These are phyloP conservation scores for Scytalidium lignicola DNA, from an alignment of 2,329 filamentous ascomycete species.

Conservation along the genomic window DNA sequence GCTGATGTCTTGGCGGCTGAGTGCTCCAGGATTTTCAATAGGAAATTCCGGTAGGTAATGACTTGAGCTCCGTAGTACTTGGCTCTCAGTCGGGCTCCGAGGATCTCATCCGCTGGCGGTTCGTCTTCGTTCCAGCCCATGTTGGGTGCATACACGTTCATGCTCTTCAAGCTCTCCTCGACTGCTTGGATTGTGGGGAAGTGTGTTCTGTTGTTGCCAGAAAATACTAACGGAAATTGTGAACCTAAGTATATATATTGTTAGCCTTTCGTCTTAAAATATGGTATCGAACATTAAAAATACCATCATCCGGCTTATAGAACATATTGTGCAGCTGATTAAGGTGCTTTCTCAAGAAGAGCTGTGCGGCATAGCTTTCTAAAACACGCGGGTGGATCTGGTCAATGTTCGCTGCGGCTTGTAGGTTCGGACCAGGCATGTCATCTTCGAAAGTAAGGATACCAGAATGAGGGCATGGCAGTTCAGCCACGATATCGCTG, in stretches of 20 bases:
- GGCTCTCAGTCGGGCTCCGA: constrained; percentile 76
- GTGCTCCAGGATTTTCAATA: constrained; percentile 47
- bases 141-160: constrained; percentile 41
- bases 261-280: too few species aligned
- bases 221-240: constrained; percentile 13
- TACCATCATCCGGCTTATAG: constrained; percentile 24
- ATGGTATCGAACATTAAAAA: not conserved
- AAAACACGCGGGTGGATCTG: constrained; percentile 45
- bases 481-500: constrained; percentile 87
- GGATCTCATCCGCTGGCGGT: constrained; percentile 67
- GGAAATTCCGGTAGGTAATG: constrained; percentile 79
- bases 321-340: constrained; percentile 53
- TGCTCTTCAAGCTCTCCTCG: constrained; percentile 33
- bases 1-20: constrained; percentile 21
- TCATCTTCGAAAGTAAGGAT: constrained; percentile 57
- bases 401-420: constrained; percentile 35
- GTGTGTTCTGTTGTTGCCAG: constrained; percentile 22
- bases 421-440: constrained; percentile 61
- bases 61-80: constrained; percentile 94
- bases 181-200: constrained; percentile 43
- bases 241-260: constrained; percentile 3
- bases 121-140: constrained; percentile 55
- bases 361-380: constrained; percentile 56
- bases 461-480: constrained; percentile 58
- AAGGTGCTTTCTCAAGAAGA: constrained; percentile 59